phyloP scores from a whole-genome alignment of 192 early-diverging fungal species.

The Geranomyces michiganensis region DNA sequence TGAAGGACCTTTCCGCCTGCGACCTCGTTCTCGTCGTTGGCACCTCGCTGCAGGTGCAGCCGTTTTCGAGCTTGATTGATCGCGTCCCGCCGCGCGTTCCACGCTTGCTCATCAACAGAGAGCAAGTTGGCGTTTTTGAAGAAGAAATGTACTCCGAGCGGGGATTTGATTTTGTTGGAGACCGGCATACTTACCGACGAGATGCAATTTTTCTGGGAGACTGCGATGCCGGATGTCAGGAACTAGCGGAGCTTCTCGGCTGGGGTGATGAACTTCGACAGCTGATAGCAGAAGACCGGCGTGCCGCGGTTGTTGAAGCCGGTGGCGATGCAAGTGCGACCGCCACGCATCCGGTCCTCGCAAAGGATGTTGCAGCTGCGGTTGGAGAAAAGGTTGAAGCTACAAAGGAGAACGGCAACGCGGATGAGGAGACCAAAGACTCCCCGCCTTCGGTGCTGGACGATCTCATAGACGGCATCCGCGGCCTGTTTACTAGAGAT shows the following conservation, averaged over 20 bases:
- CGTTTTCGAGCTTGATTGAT: constrained; percentile 82
- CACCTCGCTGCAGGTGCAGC: constrained; percentile 86
- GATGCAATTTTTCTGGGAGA: constrained; percentile 81
- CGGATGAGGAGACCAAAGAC: too few species aligned
- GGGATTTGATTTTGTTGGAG: constrained; percentile 80
- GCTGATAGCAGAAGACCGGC: constrained; percentile 14
- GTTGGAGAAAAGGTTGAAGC: constrained; percentile 1
- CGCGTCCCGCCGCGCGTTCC: constrained; percentile 67
- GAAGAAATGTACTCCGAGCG: not conserved
- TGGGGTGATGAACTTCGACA: constrained; percentile 59
- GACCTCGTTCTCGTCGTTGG: constrained; percentile 95
- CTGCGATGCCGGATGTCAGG: constrained; percentile 78
- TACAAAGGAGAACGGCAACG: too few species aligned
- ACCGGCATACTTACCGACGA: constrained; percentile 59
- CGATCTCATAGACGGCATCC: too few species aligned
- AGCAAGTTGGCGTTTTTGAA: constrained; percentile 66
- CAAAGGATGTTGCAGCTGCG: constrained; percentile 4
- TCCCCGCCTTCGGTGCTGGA: too few species aligned
- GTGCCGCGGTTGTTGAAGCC: too few species aligned
- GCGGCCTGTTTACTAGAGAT: too few species aligned
- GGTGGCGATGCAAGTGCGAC: not conserved
- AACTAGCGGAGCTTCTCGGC: constrained; percentile 72
- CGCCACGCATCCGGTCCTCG: not conserved
- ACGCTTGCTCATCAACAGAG: constrained; percentile 88
- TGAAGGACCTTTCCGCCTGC: constrained; percentile 71